Base-by-base conservation (phyloP, 179 eudicot genomes). In the Silene vulgaris region DNA sequence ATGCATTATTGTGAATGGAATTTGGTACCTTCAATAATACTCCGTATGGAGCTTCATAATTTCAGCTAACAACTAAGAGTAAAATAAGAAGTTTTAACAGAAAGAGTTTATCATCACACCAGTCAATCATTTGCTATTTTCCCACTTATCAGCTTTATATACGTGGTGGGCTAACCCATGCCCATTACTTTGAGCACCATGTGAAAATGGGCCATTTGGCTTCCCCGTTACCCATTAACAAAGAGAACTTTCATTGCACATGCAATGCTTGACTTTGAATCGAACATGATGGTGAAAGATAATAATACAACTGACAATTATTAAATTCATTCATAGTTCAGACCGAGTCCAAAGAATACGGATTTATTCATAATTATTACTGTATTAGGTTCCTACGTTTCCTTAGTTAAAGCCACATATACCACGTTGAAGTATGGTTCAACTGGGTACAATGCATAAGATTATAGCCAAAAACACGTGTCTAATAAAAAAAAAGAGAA, bases 91-190 rank as follows among this genome's bases (percentile, higher is more conserved):
- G 59, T 52, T 52, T 52, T 52, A 52, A 16, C 59, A 52, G 14
- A 52, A 52, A 52, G 4, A 52, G 59, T 13, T 52, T 52, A 16
- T 3, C 56, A 50, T 52, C 17, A 52, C 59, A 52, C 59, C 17
- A 14, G 17, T 52, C 59, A 52, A 52, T 52, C 17, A 52, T 52
- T 52, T 52, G 59, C 59, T 52, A 52, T 52, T 16, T 52, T 52
- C 16, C 17, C 59, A 52, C 59, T 52, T 52, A 52, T 52, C 59
- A 13, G 59, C 59, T 52, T 52, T 52, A 52, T 52, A 52, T 52
- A 52, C 59, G 59, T 52, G 59, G 59, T 52, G 59, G 59, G 59
- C 59, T 52, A 52, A 14, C 54, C n/a, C 59, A 52, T 52, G 16
- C 59, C 59, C 59, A 52, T 52, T 52, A 52, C 17, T 13, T 52